Conservation (phyloP, 2,329 filamentous ascomycete genomes). For the Pseudogymnoascus sp. region DNA sequence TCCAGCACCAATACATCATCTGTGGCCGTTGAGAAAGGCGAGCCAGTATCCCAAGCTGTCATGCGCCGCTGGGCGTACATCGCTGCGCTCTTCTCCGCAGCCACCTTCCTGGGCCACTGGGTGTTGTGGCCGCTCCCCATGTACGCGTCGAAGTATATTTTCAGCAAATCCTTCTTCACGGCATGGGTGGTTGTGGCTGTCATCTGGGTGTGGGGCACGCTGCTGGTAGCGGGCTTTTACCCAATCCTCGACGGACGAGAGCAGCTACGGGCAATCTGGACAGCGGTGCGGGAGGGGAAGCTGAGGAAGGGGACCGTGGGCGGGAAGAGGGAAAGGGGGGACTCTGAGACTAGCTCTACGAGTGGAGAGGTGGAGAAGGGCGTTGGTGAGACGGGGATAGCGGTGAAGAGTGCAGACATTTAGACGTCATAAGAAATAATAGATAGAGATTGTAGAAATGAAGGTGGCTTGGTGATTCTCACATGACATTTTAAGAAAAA, state of each 20-base stretch:
- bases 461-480: not conserved
- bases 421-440: not conserved
- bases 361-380: not conserved
- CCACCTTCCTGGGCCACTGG: constrained; percentile 45
- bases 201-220: constrained; percentile 44
- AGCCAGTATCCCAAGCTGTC: constrained; percentile 19
- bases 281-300: not conserved
- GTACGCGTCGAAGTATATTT: constrained; percentile 43
- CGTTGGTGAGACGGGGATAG: not conserved
- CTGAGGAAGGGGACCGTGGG: not conserved
- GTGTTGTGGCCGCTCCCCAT: constrained; percentile 47
- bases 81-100: constrained; percentile 37
- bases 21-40: constrained; percentile 24
- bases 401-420: not conserved
- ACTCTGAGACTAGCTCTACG: not conserved
- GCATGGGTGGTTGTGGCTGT: constrained; percentile 43
- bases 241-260: constrained; percentile 28
- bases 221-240: constrained; percentile 41
- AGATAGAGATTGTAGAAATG: not conserved
- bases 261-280: not conserved
- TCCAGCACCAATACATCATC: constrained; percentile 19
- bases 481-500: not conserved
- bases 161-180: constrained; percentile 38
- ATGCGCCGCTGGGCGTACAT: constrained; percentile 38
- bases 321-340: not conserved